Conservation (phyloP, 2,329 filamentous ascomycete species). For the Fusarium mexicanum region DNA sequence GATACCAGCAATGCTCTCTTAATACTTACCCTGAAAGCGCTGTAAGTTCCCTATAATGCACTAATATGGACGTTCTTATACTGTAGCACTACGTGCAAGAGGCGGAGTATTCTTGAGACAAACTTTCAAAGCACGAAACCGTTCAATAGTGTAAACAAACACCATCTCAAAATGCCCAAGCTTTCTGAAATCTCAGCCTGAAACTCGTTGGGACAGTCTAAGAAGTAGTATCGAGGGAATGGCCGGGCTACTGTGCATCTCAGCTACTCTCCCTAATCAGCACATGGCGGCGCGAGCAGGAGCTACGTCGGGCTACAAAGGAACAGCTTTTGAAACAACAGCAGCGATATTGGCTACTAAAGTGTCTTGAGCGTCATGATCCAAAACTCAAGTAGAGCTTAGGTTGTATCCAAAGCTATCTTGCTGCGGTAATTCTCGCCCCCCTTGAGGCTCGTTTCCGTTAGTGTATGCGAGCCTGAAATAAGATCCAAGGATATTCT, state of each 20-base stretch:
- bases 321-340: accelerated
- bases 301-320: background rate
- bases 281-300: accelerated
- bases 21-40: too few species aligned
- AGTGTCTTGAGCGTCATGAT: background rate
- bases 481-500: background rate
- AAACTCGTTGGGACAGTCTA: accelerated
- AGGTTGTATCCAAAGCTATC: accelerated
- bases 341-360: accelerated
- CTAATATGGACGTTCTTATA: too few species aligned
- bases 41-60: too few species aligned
- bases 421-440: background rate
- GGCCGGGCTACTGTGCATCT: accelerated
- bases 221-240: background rate
- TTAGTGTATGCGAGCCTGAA: background rate
- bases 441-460: background rate
- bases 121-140: background rate
- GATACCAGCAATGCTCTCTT: accelerated
- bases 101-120: accelerated
- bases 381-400: accelerated
- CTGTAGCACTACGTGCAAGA: background rate
- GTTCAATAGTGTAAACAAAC: too few species aligned
- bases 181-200: background rate
- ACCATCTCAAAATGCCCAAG: background rate
- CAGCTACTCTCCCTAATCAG: background rate